These are phyloP conservation scores for Plasmodium gaboni DNA, from an alignment of 169 alveolate species.

Conservation along the genomic window DNA sequence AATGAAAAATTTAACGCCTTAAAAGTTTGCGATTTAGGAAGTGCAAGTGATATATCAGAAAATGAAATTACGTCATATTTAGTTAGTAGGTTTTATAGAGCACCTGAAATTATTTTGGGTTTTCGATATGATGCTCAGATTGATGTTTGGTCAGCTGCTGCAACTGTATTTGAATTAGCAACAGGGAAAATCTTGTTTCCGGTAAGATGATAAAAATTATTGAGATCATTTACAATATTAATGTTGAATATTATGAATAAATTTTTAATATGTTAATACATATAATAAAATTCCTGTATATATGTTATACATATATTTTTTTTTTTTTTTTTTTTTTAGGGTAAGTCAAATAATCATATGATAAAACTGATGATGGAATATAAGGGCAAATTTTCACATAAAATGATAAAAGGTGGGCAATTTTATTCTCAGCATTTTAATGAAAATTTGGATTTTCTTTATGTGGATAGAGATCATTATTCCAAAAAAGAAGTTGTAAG, in stretches of 20 bases:
- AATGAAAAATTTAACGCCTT: constrained; percentile 88
- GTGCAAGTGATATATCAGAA: constrained; percentile 93
- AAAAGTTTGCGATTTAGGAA: constrained; percentile 98
- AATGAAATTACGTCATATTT: constrained; percentile 93
- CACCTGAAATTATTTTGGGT: constrained; percentile 98
- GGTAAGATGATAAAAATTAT: constrained; percentile 78
- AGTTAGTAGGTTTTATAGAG: constrained; percentile 97
- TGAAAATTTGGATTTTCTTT: constrained; percentile 85
- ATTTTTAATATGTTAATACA: constrained; percentile 28
- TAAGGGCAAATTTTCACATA: constrained; percentile 95
- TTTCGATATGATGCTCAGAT: constrained; percentile 91
- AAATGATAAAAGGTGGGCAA: constrained; percentile 92
- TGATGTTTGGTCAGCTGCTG: constrained; percentile 98
- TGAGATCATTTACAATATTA: too few species aligned
- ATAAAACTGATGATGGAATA: constrained; percentile 94
- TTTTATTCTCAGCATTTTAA: constrained; percentile 90
- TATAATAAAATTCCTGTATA: constrained; percentile 45
- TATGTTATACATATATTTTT: background rate
- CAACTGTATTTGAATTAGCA: constrained; percentile 96
- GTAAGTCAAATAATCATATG: constrained; percentile 97
- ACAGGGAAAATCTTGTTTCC: constrained; percentile 97
- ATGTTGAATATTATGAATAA: too few species aligned
- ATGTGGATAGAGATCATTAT: constrained; percentile 85
- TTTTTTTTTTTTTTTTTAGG: constrained; percentile 79
- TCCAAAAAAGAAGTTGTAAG: constrained; percentile 87